Base-by-base conservation (phyloP, 129 eudicot species). In the Helichrysum umbraculigerum region DNA sequence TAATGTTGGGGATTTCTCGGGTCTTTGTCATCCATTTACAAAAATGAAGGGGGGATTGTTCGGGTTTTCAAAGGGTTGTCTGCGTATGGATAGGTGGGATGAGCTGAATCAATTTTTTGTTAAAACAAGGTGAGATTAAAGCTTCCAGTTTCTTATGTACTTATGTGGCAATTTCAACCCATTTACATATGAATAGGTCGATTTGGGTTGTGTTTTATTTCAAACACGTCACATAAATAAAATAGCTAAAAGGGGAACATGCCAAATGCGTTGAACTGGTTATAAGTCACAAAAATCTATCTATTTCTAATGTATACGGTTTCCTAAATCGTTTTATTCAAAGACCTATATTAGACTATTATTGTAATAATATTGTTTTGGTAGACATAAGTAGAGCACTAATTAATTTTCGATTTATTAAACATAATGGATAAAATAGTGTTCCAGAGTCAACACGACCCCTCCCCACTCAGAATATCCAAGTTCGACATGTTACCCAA, bases 51-150 rank as follows among this genome's bases (percentile, higher is more conserved):
- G 76, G 44, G 92, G 87, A 16, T 76, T 94, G 64, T 94, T 94
- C 65, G 99, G 99, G 54, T 94, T 91, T 79, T 86, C 96, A 1
- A 80, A 67, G 30, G 99, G 97, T 44, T 95, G 97, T 81, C 83
- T 95, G 52, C 74, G 11, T 75, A 82, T 87, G 96, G 72, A 73
- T 25, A 82, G 99, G 32, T 94, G 99, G 99, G 99, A 95, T 79
- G 96, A 90, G 68, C 70, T 95, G 70, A 95, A 94, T 82, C 77
- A 54, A 41, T 83, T 94, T 68, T 94, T 91, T 79, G 72, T 22
- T 28, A 83, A 80, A 34, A 87, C 96, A 12, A 88, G 97, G 99
- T 91, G 83, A 76, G 86, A 7, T 33, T 72, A n/a, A 34, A 16
- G 59, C 14, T 68, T 39, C 68, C 7, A 10, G 2, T 20, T 51